Evolutionary conservation across 2,329 filamentous ascomycete genomes (phyloP), one percentile per base, ranked within the genome.

Genomic region (Aureobasidium pullulans): DNA sequence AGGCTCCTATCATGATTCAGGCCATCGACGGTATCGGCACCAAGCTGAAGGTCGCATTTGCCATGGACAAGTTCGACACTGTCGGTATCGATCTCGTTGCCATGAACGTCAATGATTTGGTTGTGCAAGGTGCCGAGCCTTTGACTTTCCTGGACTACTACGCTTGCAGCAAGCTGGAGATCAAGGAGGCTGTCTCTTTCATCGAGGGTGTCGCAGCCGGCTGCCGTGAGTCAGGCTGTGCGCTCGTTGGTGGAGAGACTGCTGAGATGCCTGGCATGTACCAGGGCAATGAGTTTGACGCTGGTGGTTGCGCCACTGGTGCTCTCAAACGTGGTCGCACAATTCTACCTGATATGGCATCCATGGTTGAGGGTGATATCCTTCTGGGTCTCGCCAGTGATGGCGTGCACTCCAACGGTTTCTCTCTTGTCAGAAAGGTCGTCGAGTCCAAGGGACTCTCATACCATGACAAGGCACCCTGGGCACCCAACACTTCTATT

Each of bases 201-300:
- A 89, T 99, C 42, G 84, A 90, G 69, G 92, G 94, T 63, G 91
- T 99, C 2, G 91, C 92, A 2, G 82, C 86, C 32, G 94, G 94
- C 49, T 99, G 94, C 75, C 84, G 84, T 62, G 84, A 91, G 69
- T 85, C 93, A 0, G 87, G 87, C 46, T 96, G 93, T 69, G 92
- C 92, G 15, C 82, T 99, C 3, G 89, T 97, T n/a, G 94, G 94
- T 40, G 94, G 94, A 46, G 94, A 99, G 76, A 99, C 94, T 0
- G 94, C 94, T 6, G 94, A 99, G 76, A 97, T 99, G 94, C 93
- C 93, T 0, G 92, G 92, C 58, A 90, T 97, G 79, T 96, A 96
- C 77, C 81, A 86, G 64, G 85, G 83, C 57, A 89, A 90, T 52
- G 90, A 95, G 70, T 99, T 97, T 72, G 94, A 99, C 68, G 91